Conservation (phyloP, 768 basidiomycete genomes). For the Cystofilobasidium capitatum region DNA sequence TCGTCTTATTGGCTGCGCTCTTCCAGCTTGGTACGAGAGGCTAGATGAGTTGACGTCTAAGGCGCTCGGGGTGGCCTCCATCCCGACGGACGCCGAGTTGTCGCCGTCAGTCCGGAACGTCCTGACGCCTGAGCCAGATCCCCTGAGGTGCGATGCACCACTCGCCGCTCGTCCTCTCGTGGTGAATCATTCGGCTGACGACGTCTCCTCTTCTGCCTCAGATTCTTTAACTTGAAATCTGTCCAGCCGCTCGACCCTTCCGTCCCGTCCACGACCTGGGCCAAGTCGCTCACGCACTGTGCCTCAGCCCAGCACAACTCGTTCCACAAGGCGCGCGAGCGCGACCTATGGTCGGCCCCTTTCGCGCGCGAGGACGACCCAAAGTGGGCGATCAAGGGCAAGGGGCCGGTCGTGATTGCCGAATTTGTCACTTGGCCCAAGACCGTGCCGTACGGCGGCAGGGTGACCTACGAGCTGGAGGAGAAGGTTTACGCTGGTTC, state of each 20-base stretch:
- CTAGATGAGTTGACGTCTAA: background rate
- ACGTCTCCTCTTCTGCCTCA: background rate
- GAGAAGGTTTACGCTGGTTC: conserved; percentile 17
- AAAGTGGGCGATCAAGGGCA: background rate
- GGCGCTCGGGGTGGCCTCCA: background rate
- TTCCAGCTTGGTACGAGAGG: background rate
- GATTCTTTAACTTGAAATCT: background rate
- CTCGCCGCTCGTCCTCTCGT: background rate
- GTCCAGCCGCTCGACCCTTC: background rate
- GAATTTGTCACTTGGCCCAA: background rate
- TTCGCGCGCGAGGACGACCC: background rate
- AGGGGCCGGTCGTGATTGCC: background rate
- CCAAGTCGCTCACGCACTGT: background rate
- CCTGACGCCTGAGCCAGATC: background rate
- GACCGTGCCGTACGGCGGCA: background rate
- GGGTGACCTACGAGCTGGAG: conserved; percentile 5
- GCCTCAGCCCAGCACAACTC: background rate
- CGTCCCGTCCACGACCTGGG: background rate
- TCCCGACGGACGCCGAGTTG: background rate
- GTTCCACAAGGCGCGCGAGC: background rate
- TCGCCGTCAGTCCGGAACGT: background rate
- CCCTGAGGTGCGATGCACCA: background rate
- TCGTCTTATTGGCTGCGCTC: background rate
- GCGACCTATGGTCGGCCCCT: background rate
- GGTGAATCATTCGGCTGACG: background rate